Percentiles rank a stretch among this genome's conserved stretches.
phyloP scores from a whole-genome alignment of 345 rosid genomes.

The Kandelia obovata region DNA sequence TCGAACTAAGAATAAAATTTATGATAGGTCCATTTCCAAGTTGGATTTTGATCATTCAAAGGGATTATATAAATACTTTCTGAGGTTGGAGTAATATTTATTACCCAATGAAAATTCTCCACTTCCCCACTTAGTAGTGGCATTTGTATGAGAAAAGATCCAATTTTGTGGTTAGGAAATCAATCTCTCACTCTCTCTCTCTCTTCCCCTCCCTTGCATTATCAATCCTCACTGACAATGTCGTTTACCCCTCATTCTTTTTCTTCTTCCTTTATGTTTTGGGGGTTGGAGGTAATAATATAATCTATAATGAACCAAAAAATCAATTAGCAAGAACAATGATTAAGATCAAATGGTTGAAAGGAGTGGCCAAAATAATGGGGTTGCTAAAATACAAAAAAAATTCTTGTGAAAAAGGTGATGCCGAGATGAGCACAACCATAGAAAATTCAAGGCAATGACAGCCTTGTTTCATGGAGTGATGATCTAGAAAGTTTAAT shows the following conservation, averaged over 20 bases:
- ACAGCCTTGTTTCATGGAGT: conserved; percentile 41
- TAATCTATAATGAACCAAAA: conserved; percentile 17
- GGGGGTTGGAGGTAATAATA: conserved; percentile 18
- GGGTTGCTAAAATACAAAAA: conserved; percentile 33
- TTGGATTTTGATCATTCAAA: conserved; percentile 25
- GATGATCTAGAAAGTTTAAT: conserved; percentile 32
- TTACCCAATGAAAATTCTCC: conserved; percentile 31
- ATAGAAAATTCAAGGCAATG: conserved; percentile 41
- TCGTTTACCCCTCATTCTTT: conserved; percentile 8
- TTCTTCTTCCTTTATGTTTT: conserved; percentile 11
- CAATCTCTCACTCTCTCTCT: conserved; percentile 1
- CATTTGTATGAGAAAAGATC: conserved; percentile 5
- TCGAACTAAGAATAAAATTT: conserved; percentile 18
- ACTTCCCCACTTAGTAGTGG: conserved; percentile 25
- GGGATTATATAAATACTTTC: conserved; percentile 3
- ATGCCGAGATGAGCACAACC: conserved; percentile 47
- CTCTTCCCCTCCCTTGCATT: conserved; percentile 2
- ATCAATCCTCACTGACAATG: conserved; percentile 14
- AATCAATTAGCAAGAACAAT: conserved; percentile 29
- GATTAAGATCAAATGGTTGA: conserved; percentile 30
- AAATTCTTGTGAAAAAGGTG: conserved; percentile 27
- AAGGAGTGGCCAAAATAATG: conserved; percentile 29
- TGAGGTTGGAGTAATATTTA: conserved; percentile 25
- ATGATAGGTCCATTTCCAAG: conserved; percentile 22
- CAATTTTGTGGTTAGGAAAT: background rate